A percentile compares a stretch with the other conserved stretches of the same genome.
These are phyloP conservation scores for Calocybe gangraenosa DNA, from an alignment of 768 basidiomycete genomes.

Conservation along the genomic window DNA sequence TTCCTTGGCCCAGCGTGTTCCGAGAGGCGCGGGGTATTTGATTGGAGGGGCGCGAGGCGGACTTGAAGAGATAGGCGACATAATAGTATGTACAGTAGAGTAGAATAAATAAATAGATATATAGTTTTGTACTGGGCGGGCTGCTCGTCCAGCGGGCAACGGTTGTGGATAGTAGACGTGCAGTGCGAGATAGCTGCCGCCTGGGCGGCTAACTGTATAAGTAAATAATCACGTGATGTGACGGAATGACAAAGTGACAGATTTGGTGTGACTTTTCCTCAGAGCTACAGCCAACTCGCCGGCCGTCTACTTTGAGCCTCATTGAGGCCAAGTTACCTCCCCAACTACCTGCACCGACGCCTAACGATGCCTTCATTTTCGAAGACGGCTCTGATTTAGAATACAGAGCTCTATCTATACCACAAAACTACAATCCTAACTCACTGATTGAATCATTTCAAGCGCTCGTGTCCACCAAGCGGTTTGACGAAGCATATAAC, in stretches of 20 bases:
- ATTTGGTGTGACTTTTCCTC: too few species aligned
- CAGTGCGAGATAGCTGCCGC: slow-evolving; percentile 9
- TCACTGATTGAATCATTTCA: slow-evolving; percentile 16
- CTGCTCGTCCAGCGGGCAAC: slow-evolving; percentile 43
- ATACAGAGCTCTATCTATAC: slow-evolving; percentile 13
- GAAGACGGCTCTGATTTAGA: slow-evolving; percentile 26
- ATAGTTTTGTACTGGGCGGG: slow-evolving; percentile 30
- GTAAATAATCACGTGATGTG: slow-evolving; percentile 17
- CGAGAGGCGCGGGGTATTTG: slow-evolving; percentile 63
- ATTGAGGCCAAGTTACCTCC: slow-evolving; percentile 26
- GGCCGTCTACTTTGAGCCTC: slow-evolving; percentile 20
- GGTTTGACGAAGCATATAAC: slow-evolving; percentile 25
- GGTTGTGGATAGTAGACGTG: slow-evolving; percentile 12
- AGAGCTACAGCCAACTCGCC: slow-evolving; percentile 8
- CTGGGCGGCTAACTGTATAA: too few species aligned
- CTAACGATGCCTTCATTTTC: slow-evolving; percentile 24
- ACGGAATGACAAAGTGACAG: slow-evolving; percentile 1
- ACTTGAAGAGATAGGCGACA: slow-evolving; percentile 40
- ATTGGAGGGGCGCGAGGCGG: slow-evolving; percentile 72
- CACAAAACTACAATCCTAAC: slow-evolving; percentile 2
- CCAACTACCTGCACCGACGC: slow-evolving; percentile 22
- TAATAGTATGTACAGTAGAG: slow-evolving; percentile 24
- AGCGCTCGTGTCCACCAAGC: slow-evolving; percentile 16
- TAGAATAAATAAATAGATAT: slow-evolving; percentile 23
- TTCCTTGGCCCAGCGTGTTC: slow-evolving; percentile 87